Evolutionary conservation across 2,329 filamentous ascomycete species (phyloP).

Genomic region (Aspergillus tanneri): DNA sequence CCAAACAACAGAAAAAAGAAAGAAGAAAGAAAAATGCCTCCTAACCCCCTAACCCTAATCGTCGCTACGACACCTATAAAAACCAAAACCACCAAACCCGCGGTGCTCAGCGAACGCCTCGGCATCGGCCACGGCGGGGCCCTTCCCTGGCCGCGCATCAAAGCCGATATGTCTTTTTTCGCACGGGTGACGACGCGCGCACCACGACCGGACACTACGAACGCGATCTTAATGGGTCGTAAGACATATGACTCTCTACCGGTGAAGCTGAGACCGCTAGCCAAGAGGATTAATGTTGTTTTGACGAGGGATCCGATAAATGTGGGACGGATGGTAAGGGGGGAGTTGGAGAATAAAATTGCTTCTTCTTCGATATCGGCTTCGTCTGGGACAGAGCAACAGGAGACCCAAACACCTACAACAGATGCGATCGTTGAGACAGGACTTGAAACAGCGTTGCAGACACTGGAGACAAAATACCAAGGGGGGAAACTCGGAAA

Average conservation of each 20-base stretch:
- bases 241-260: slow-evolving; percentile 97
- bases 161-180: slow-evolving; percentile 93
- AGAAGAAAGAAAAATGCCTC: slow-evolving; percentile 23
- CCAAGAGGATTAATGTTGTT: slow-evolving; percentile 77
- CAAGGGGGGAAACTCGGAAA: slow-evolving; percentile 48
- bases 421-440: too few species aligned
- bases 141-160: slow-evolving; percentile 86
- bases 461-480: background rate
- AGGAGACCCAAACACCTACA: too few species aligned
- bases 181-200: slow-evolving; percentile 76
- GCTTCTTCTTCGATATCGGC: too few species aligned
- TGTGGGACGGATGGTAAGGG: slow-evolving; percentile 30
- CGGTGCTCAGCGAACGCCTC: slow-evolving; percentile 66
- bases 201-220: slow-evolving; percentile 40
- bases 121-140: slow-evolving; percentile 79
- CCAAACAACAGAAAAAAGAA: background rate
- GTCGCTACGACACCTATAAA: slow-evolving; percentile 74
- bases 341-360: slow-evolving; percentile 38
- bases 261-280: slow-evolving; percentile 71
- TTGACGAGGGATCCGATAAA: slow-evolving; percentile 56
- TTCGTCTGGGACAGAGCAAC: too few species aligned
- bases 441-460: too few species aligned
- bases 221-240: slow-evolving; percentile 93
- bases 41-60: slow-evolving; percentile 74
- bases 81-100: slow-evolving; percentile 21